These are phyloP conservation scores for Mycena epipterygia DNA, from an alignment of 768 basidiomycete genomes.

Conservation along the genomic window DNA sequence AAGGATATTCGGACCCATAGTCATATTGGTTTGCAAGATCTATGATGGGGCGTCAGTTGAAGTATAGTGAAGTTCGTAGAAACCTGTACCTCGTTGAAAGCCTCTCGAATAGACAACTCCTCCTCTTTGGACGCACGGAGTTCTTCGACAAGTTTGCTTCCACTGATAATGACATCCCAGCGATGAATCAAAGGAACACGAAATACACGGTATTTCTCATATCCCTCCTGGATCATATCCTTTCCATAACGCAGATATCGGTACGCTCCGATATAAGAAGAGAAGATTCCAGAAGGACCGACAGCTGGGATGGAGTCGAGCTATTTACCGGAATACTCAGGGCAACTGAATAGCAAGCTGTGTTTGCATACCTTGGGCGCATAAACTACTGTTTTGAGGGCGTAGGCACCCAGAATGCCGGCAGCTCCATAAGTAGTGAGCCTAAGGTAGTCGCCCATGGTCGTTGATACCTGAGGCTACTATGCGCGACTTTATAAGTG, in stretches of 20 bases:
- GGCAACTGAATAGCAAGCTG: neutral
- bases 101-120: slow-evolving; percentile 33
- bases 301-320: slow-evolving; percentile 27
- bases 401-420: slow-evolving; percentile 7
- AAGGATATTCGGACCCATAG: slow-evolving; percentile 33
- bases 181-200: slow-evolving; percentile 35
- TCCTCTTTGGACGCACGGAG: slow-evolving; percentile 39
- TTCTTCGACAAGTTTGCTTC: slow-evolving; percentile 38
- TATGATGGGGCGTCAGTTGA: neutral
- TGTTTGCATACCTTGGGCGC: neutral
- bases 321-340: neutral
- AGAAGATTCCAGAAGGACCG: slow-evolving; percentile 31
- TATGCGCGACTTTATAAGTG: too few relatives aligned
- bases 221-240: slow-evolving; percentile 29
- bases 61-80: neutral
- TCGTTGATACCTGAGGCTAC: neutral
- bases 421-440: slow-evolving; percentile 16
- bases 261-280: slow-evolving; percentile 25
- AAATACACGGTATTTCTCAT: slow-evolving; percentile 29
- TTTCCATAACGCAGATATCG: slow-evolving; percentile 22
- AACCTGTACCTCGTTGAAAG: slow-evolving; percentile 30
- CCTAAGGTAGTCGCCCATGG: slow-evolving; percentile 23
- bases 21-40: slow-evolving; percentile 33
- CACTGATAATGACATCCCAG: slow-evolving; percentile 38
- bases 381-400: neutral